Conservation (phyloP, 2,329 filamentous ascomycete species). For the Microsporum ferrugineum region DNA sequence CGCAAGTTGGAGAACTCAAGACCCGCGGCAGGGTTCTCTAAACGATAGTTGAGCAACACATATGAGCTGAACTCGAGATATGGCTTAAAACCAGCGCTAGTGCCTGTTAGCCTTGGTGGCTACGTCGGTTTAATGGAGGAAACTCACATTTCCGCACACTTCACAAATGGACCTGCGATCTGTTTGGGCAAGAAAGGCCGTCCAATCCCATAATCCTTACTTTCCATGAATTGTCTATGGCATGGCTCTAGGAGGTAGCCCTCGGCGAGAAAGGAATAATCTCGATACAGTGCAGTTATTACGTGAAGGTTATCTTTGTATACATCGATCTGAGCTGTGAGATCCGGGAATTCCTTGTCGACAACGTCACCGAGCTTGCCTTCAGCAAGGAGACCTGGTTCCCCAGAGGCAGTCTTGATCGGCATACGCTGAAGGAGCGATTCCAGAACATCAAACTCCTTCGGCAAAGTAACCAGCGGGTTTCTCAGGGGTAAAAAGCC, state of each 20-base stretch:
- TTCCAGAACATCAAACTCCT: neutral
- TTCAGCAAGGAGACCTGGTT: neutral
- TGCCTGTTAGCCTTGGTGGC: neutral
- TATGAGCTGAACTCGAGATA: neutral
- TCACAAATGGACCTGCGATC: neutral
- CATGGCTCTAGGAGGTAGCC: slow-evolving; percentile 1
- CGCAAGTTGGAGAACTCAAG: neutral
- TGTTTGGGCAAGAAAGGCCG: neutral
- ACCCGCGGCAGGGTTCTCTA: neutral
- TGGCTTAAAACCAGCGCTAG: neutral
- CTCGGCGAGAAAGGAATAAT: slow-evolving; percentile 1
- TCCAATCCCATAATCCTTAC: neutral
- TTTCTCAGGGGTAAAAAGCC: neutral
- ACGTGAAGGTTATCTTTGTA: neutral
- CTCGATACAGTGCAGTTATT: neutral
- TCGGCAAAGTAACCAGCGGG: neutral
- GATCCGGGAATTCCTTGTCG: neutral
- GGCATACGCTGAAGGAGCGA: neutral
- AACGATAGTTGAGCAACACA: neutral
- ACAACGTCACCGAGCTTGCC: neutral
- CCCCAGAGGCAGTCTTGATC: neutral
- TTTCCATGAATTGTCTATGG: neutral
- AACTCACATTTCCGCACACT: neutral
- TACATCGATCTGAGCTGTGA: neutral
- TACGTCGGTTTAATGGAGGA: neutral